Conservation (phyloP, 2,329 filamentous ascomycete genomes). For the Colletotrichum higginsianum region DNA sequence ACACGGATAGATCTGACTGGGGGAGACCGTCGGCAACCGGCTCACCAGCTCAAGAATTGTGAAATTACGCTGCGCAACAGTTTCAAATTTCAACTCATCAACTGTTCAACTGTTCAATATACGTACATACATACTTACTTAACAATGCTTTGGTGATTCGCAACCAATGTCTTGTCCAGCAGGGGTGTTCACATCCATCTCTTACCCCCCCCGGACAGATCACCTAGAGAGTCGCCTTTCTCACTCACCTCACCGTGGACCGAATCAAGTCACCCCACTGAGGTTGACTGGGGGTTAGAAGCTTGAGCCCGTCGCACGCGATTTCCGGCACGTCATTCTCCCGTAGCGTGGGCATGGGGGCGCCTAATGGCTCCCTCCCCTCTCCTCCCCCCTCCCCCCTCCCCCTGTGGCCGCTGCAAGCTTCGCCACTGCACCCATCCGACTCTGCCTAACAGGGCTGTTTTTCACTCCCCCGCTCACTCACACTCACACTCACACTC, state of each 20-base stretch:
- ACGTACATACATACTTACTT: too few species aligned
- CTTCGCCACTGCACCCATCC: slow-evolving; percentile 19
- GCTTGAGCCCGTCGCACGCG: slow-evolving; percentile 9
- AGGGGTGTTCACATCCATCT: too few species aligned
- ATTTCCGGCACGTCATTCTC: slow-evolving; percentile 26
- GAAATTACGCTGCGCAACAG: neutral
- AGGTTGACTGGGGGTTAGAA: neutral
- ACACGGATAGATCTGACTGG: neutral
- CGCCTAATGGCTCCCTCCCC: slow-evolving; percentile 6
- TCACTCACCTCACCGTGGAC: neutral
- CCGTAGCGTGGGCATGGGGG: slow-evolving; percentile 1
- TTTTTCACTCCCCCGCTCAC: slow-evolving; percentile 12
- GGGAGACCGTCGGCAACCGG: neutral
- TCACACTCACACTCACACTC: neutral
- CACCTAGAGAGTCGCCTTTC: neutral
- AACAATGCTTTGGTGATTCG: neutral
- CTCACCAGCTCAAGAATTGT: neutral
- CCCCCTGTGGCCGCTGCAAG: neutral
- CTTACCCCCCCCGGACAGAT: too few species aligned
- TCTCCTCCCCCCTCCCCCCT: too few species aligned
- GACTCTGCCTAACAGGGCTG: slow-evolving; percentile 39
- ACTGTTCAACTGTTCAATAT: too few species aligned
- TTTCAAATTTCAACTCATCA: neutral
- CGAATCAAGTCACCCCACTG: neutral
- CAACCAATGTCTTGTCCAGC: neutral